These are phyloP conservation scores for Neoboletus brunneissimus DNA, from an alignment of 768 basidiomycete genomes.

Conservation along the genomic window DNA sequence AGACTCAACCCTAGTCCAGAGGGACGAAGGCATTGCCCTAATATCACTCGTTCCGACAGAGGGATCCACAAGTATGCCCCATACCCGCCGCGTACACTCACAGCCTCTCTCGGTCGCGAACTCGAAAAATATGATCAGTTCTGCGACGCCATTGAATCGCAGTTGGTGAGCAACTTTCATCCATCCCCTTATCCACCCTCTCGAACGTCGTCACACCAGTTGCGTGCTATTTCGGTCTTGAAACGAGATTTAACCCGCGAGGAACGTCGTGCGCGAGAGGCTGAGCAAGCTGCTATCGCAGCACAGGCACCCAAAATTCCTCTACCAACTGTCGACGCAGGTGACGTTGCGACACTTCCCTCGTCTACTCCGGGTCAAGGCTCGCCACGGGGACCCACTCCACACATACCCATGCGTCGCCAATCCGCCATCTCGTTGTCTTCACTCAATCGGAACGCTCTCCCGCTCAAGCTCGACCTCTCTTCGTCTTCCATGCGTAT, in stretches of 20 bases:
- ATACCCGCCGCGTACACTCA: slow-evolving; percentile 63
- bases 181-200: not conserved
- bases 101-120: slow-evolving; percentile 64
- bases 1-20: not conserved
- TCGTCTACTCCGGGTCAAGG: slow-evolving; percentile 34
- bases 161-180: slow-evolving; percentile 48
- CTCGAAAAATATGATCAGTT: slow-evolving; percentile 78
- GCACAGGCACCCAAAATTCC: slow-evolving; percentile 25
- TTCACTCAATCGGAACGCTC: slow-evolving; percentile 67
- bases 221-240: slow-evolving; percentile 67
- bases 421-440: slow-evolving; percentile 79
- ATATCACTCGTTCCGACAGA: slow-evolving; percentile 34
- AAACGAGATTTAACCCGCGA: slow-evolving; percentile 67
- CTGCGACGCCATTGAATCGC: slow-evolving; percentile 73
- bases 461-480: slow-evolving; percentile 78
- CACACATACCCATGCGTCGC: slow-evolving; percentile 45
- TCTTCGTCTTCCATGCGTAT: slow-evolving; percentile 67
- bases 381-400: slow-evolving; percentile 34
- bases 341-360: slow-evolving; percentile 19
- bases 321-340: slow-evolving; percentile 20
- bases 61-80: slow-evolving; percentile 56
- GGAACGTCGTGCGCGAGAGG: slow-evolving; percentile 49
- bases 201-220: slow-evolving; percentile 38
- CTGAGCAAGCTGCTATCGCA: slow-evolving; percentile 42
- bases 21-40: not conserved